These are phyloP conservation scores for Diospyros lotus DNA, from an alignment of 148 eudicot species.

Conservation along the genomic window DNA sequence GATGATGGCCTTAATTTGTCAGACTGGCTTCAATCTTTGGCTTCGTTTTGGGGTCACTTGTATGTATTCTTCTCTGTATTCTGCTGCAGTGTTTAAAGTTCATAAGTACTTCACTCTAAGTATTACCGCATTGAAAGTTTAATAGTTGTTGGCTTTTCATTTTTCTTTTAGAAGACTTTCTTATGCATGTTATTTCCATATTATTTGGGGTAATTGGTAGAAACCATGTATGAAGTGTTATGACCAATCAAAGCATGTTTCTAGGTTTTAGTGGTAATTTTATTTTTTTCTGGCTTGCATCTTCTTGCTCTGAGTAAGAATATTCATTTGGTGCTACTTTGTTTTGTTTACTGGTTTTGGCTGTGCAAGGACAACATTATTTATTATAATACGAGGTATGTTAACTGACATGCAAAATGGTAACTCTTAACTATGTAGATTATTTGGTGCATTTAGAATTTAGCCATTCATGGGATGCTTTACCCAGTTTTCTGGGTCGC, in stretches of 20 bases:
- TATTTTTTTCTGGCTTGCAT: background rate
- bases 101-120: background rate
- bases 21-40: slow-evolving; percentile 99
- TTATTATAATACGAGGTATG: background rate
- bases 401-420: background rate
- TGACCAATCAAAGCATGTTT: background rate
- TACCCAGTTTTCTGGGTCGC: slow-evolving; percentile 28
- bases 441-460: slow-evolving; percentile 17
- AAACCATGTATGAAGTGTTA: background rate
- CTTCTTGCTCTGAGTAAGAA: no score
- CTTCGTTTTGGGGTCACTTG: slow-evolving; percentile 99
- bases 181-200: background rate
- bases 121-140: background rate
- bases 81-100: background rate
- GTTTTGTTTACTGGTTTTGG: background rate
- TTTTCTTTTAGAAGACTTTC: background rate
- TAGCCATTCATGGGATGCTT: slow-evolving; percentile 36
- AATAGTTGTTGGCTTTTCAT: background rate
- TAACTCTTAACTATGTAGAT: background rate
- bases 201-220: background rate
- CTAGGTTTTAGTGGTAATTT: background rate
- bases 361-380: background rate
- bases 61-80: slow-evolving; percentile 38
- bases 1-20: slow-evolving; percentile 97
- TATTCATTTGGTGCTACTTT: background rate